Evolutionary conservation across 768 basidiomycete species (phyloP), one percentile per base, ranked within the genome.

Genomic region (Panaeolus cyanescens): DNA sequence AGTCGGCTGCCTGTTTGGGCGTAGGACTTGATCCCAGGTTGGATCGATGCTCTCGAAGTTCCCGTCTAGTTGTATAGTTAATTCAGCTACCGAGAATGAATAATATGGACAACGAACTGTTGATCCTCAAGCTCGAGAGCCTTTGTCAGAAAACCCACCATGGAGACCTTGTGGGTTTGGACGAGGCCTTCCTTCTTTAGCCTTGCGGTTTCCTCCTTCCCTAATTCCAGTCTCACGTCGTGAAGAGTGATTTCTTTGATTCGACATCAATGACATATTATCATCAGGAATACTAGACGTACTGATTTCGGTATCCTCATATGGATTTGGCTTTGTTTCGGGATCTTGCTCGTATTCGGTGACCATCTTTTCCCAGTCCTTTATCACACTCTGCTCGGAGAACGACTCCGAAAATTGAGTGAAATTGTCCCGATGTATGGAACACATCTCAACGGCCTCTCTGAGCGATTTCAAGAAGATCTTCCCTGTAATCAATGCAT

Each of bases 271-370:
- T 15, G 8, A 32, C 28, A 58, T n/a, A n/a, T n/a, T 2, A 4
- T 19, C 8, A 22, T 5, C 28, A 8, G 31, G 32, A 4, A 1
- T 59, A 32, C n/a, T 3, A 10, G 8, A 25, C 63, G 4, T 19
- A 62, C 61, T 7, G 15, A 15, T 30, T 2, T 13, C n/a, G 15
- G 66, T 59, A 55, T 67, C 66, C 2, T 55, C 10, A n/a, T 65
- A 67, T 0, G 61, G 64, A 57, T 63, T 67, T 28, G 61, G 61
- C n/a, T 54, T 34, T 3, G 7, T 55, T 0, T 28, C 34, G 2
- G 39, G 39, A 42, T 67, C 34, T 5, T 0, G 12, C n/a, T 63
- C 39, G 64, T 62, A 67, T 1, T 30, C 20, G 7, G 53, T 28
- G 1, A 67, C 57, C 13, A 54, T 40, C 12, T 4, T 31, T 15